Conservation (phyloP, 1,284 basidiomycete genomes). For the Cryptococcus sp. region DNA sequence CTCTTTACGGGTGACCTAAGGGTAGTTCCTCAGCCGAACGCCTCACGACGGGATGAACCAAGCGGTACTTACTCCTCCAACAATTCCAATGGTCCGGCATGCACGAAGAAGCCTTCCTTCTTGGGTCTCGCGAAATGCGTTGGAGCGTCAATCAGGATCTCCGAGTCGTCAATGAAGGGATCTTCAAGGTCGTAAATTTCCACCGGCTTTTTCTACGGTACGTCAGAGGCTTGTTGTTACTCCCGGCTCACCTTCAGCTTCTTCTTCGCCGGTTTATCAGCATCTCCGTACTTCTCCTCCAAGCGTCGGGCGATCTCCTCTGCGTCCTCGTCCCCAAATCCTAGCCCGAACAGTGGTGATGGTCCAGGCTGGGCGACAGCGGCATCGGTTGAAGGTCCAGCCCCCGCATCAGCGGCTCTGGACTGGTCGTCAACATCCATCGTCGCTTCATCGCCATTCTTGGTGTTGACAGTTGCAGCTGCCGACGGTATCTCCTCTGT, state of each 20-base stretch:
- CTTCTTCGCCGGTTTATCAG: conserved; percentile 18
- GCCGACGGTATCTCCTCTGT: conserved; percentile 11
- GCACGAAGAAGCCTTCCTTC: conserved; percentile 92
- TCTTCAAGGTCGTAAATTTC: conserved; percentile 81
- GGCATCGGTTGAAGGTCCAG: conserved; percentile 7
- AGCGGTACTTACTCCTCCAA: conserved; percentile 43
- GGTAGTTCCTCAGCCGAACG: background rate
- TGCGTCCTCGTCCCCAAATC: conserved; percentile 19
- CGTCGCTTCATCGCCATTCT: background rate
- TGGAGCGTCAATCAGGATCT: conserved; percentile 84
- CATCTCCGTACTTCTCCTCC: conserved; percentile 41
- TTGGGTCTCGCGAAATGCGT: conserved; percentile 90
- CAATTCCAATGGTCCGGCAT: conserved; percentile 79
- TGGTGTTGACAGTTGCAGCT: background rate
- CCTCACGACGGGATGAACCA: background rate
- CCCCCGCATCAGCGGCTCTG: background rate
- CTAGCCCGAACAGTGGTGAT: conserved; percentile 8
- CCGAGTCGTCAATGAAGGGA: conserved; percentile 97
- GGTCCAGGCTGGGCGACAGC: conserved; percentile 9
- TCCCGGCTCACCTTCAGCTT: conserved; percentile 25
- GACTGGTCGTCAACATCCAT: conserved; percentile 3
- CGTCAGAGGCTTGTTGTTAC: conserved; percentile 5
- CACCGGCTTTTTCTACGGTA: conserved; percentile 61
- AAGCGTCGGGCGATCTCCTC: conserved; percentile 38
- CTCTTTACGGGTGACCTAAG: conserved; percentile 12